Percentiles rank a stretch among this genome's conserved stretches.
phyloP scores from a whole-genome alignment of 1,139 yeast genomes.

The Magnusiomyces paraingens region DNA sequence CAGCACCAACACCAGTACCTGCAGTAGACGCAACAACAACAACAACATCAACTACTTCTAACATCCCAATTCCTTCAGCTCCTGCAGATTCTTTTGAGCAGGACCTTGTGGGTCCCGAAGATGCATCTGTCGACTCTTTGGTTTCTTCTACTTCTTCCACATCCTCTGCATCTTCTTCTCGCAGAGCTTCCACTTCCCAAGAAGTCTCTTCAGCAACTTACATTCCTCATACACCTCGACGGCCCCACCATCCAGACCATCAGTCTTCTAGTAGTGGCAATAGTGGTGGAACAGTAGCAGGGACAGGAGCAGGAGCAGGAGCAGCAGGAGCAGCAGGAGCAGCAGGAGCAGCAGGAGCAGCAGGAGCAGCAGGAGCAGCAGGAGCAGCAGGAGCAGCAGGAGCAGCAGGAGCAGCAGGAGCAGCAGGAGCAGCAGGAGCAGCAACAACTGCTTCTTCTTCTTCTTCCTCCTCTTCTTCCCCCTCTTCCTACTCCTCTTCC shows the following conservation, averaged over 20 bases:
- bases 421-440: no score
- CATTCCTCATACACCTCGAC: conserved; percentile 48
- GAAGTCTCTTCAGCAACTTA: conserved; percentile 58
- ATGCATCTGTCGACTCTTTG: conserved; percentile 3
- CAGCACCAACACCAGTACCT: no score
- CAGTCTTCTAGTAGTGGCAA: not conserved
- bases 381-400: no score
- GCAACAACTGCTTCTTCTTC: no score
- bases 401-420: no score
- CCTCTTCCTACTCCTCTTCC: no score
- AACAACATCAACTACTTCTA: not conserved
- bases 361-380: no score
- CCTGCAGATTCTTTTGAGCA: conserved; percentile 5
- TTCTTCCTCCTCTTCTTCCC: no score
- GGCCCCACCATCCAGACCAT: conserved; percentile 6
- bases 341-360: no score
- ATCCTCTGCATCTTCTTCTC: conserved; percentile 4
- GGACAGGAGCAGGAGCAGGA: no score
- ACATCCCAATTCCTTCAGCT: not conserved
- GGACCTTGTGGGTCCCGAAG: conserved; percentile 1
- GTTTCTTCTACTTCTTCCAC: conserved; percentile 4
- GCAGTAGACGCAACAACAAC: not conserved
- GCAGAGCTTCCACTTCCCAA: conserved; percentile 12
- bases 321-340: no score
- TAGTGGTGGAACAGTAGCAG: not conserved